Base-by-base conservation (phyloP, 2,329 filamentous ascomycete genomes). In the Xylariaceae sp. region DNA sequence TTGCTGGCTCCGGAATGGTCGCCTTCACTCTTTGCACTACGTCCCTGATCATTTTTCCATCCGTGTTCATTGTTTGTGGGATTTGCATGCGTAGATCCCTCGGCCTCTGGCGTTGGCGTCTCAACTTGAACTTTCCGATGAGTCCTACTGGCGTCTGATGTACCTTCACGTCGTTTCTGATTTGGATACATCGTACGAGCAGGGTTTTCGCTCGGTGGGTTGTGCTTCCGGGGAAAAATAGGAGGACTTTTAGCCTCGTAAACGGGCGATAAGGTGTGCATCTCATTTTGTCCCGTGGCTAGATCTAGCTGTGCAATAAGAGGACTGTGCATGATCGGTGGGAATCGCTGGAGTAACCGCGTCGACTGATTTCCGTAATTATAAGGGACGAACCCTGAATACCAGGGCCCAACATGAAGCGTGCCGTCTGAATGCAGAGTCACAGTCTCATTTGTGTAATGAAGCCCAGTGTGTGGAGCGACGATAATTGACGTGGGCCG, bases 241-340 rank as follows among this genome's bases (percentile, higher is more conserved):
- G 87, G 86, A 1, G 87, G 85, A 0, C 85, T 87, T n/a, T 80
- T 78, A 4, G 81, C 80, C 71, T 91, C 88, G 51, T 86, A 87
- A 0, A 91, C 87, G 0, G 88, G 88, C 0, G 88, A 91, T 2
- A 91, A 75, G 61, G 78, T 79, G 42, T 76, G 74, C 48, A 74
- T 65, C 6, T 81, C 79, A 6, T 72, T 69, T 3, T 76, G 75
- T 3, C 74, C 72, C 40, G 77, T 76, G 1, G 80, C 80, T 11
- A 83, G 73, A 61, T 84, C 80, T 19, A 83, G 69, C 5, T 80
- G 78, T 11, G 80, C 79, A 57, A 82, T 80, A 2, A 75, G 69
- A 27, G 74, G 75, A 55, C 71, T 79, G 43, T 77, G 76, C 29
- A 73, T 70, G 51, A 74, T 72, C 8, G 76, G 73, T 55, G 73